Evolutionary conservation across 2,329 filamentous ascomycete genomes (phyloP), one percentile per base, ranked within the genome.

Genomic region (Diaporthe aspalathi): DNA sequence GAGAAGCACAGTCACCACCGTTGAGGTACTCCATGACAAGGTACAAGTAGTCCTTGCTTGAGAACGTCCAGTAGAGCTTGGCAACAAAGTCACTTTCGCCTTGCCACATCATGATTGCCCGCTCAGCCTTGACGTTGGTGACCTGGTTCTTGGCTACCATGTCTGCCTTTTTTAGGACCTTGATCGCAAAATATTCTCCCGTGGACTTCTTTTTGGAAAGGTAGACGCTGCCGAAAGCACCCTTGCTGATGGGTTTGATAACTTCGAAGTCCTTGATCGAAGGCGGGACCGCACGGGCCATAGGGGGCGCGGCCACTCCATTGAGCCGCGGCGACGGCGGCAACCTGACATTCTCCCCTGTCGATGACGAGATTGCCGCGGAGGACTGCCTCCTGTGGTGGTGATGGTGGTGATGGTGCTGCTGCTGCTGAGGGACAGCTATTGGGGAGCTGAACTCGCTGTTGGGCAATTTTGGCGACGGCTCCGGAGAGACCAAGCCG

Each of bases 51-150:
- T 99, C 96, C 79, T 99, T 99, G 86, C 95, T 99, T 5, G 96
- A 97, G 79, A 99, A 99, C 0, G 96, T 99, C 97, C 97, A 99
- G 83, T 98, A 99, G 16, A 99, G 88, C 84, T 99, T 99, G 32
- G 96, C 96, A 71, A 99, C 96, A 80, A 99, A 99, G 72, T 99
- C 96, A 80, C 97, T 99, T 81, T 98, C 94, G 27, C 96, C 96
- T 83, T 99, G 96, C 94, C 96, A 98, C 96, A 99, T 99, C 96
- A 99, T 98, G 79, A 99, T 99, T 27, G 97, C 97, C 75, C 96
- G 90, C 82, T 99, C 96, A 11, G 97, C 96, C 82, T 99, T 98
- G 78, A 99, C 96, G 78, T 99, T 99, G 76, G 96, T 97, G 76
- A 99, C 95, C 80, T 99, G 96, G 80, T 99, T 99, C 83, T 99